Evolutionary conservation across 2,329 filamentous ascomycete genomes (phyloP), one percentile per base, ranked within the genome.

Genomic region (Cladosporium sp.): DNA sequence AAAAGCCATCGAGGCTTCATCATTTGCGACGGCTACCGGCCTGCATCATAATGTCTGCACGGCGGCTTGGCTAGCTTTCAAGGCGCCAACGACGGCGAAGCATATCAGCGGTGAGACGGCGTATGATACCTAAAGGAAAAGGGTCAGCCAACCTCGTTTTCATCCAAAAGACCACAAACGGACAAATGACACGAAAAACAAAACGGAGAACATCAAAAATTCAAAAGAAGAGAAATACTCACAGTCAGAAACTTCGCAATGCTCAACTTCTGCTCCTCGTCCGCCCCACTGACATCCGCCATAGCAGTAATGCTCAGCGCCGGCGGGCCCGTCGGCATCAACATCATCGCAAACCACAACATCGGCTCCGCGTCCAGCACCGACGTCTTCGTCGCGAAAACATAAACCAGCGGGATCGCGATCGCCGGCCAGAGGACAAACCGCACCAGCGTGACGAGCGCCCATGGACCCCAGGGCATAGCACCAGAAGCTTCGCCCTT

Each of bases 301-400:
- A 87, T 73, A 0, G 82, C 82, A 6, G 81, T 82, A 57, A 84
- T 77, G 34, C 84, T 83, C 81, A 86, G 79, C 0, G 85, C 84
- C 1, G 84, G 83, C 24, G 84, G 85, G 0, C 85, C 85, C 0
- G 81, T 80, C 0, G 85, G 84, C 82, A 86, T 86, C 32, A 87
- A 71, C 85, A 87, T 87, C 82, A 87, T 82, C 3, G 78, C 80
- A 71, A 90, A 90, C 87, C 87, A 90, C 36, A 91, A 76, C 69
- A 90, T 85, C 0, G 87, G 87, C 72, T 91, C 88, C 3, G 79
- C 71, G 3, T 80, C 79, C 2, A 91, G 72, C 2, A 86, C 47
- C 0, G 71, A 69, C 0, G 87, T 89, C 64, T 80, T 81, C 1
- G 80, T 82, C 0, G 85, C 86, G 7, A 90, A 72, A 0, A 75